phyloP scores from a whole-genome alignment of 2,329 filamentous ascomycete species.

The Alternaria infectoria region DNA sequence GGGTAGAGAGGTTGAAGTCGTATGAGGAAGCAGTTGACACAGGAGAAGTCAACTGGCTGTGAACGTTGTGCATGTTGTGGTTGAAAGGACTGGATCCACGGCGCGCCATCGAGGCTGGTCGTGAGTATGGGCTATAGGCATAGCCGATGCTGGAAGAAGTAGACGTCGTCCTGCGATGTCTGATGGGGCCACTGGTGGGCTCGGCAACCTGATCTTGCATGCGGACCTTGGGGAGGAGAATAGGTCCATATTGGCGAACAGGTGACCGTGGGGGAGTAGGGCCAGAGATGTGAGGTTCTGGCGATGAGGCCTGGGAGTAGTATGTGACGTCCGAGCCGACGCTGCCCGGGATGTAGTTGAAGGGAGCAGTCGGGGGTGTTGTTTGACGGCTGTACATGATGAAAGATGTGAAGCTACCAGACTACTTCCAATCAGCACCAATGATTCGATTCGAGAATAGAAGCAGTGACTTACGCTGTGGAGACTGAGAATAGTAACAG shows the following conservation, averaged over 20 bases:
- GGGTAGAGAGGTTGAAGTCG: slow-evolving; percentile 50
- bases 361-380: slow-evolving; percentile 52
- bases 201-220: slow-evolving; percentile 81
- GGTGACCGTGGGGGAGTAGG: slow-evolving; percentile 76
- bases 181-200: slow-evolving; percentile 61
- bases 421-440: slow-evolving; percentile 30
- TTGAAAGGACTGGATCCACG: slow-evolving; percentile 55
- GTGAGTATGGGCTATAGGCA: slow-evolving; percentile 58
- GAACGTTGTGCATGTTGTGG: slow-evolving; percentile 32
- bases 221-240: slow-evolving; percentile 84
- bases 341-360: slow-evolving; percentile 48
- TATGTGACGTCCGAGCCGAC: slow-evolving; percentile 62
- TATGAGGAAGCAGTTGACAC: slow-evolving; percentile 50
- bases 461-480: slow-evolving; percentile 41
- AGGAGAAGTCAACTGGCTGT: slow-evolving; percentile 54
- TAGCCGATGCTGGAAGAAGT: slow-evolving; percentile 53
- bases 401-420: slow-evolving; percentile 44
- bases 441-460: slow-evolving; percentile 1
- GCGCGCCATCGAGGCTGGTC: slow-evolving; percentile 53
- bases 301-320: slow-evolving; percentile 71
- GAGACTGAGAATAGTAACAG: slow-evolving; percentile 20
- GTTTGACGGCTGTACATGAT: slow-evolving; percentile 54
- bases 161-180: slow-evolving; percentile 63
- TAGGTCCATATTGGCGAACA: slow-evolving; percentile 77
- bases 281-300: slow-evolving; percentile 69